A percentile compares a stretch with the other conserved stretches of the same genome.
Conservation (phyloP, 2,329 filamentous ascomycete genomes). For the Colletotrichum sp. region DNA sequence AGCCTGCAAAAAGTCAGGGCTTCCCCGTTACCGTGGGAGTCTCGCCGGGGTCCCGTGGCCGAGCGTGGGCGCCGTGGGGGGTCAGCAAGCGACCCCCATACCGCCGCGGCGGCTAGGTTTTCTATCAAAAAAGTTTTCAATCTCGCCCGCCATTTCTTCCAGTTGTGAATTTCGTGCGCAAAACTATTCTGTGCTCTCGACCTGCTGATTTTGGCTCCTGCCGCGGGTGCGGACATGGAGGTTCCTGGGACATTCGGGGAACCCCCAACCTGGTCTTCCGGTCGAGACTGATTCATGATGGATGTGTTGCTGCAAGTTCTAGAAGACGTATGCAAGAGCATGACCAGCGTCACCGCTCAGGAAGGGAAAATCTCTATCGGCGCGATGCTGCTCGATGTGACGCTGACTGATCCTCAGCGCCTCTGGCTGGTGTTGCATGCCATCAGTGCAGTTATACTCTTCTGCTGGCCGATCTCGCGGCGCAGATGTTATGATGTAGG, state of each 20-base stretch:
- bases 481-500: neutral
- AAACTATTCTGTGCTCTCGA: neutral
- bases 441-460: neutral
- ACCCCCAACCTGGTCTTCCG: neutral
- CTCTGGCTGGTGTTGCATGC: fast-evolving
- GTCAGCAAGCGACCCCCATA: neutral
- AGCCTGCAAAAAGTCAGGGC: neutral
- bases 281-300: neutral
- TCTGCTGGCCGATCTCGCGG: neutral
- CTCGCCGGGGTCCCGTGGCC: neutral
- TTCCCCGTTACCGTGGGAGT: neutral
- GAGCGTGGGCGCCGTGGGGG: neutral
- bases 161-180: neutral
- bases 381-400: neutral
- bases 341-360: neutral
- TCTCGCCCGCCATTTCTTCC: neutral
- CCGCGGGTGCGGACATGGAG: neutral
- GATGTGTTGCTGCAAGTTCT: neutral
- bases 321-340: neutral
- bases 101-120: neutral
- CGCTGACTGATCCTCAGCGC: neutral
- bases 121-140: neutral
- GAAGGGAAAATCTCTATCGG: neutral
- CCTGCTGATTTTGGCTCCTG: neutral
- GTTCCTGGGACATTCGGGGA: neutral